A percentile compares a stretch with the other conserved stretches of the same genome.
These are phyloP conservation scores for Penicillium sp. DNA, from an alignment of 2,329 filamentous ascomycete genomes.

Conservation along the genomic window DNA sequence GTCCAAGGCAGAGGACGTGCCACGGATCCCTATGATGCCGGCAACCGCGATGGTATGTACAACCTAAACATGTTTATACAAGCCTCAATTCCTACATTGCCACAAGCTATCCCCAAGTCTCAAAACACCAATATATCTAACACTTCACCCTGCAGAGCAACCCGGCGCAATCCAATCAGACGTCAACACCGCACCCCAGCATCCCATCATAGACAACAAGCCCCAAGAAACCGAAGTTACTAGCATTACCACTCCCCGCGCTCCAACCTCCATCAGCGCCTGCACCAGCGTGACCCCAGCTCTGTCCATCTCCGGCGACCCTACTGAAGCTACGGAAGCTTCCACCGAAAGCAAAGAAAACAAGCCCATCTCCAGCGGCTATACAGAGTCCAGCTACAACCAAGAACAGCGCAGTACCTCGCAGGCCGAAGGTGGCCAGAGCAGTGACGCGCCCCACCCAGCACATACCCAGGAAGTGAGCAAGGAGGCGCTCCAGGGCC, in stretches of 20 bases:
- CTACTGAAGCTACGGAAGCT: not conserved
- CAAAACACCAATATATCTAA: not conserved
- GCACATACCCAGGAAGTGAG: constrained; percentile 16
- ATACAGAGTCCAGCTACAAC: not conserved
- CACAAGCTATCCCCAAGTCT: not conserved
- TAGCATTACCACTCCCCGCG: not conserved
- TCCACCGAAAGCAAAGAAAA: not conserved
- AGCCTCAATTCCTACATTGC: not conserved
- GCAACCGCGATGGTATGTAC: constrained; percentile 63
- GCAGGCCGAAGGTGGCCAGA: not conserved
- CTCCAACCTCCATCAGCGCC: not conserved
- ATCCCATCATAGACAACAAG: constrained; percentile 11
- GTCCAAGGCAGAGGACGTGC: constrained; percentile 63
- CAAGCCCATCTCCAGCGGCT: not conserved
- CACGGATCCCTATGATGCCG: constrained; percentile 74
- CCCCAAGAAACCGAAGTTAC: not conserved
- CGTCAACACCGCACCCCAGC: constrained; percentile 23
- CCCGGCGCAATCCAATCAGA: constrained; percentile 22
- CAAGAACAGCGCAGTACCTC: constrained; percentile 19
- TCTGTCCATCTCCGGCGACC: not conserved
- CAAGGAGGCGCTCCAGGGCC: constrained; percentile 32
- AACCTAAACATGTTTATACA: not conserved
- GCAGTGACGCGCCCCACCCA: not conserved
- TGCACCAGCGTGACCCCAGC: not conserved
- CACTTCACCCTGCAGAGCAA: constrained; percentile 23